Percentiles rank a stretch among this genome's conserved stretches.
phyloP scores from a whole-genome alignment of 805 yeast species.

The Candida nemodendra region DNA sequence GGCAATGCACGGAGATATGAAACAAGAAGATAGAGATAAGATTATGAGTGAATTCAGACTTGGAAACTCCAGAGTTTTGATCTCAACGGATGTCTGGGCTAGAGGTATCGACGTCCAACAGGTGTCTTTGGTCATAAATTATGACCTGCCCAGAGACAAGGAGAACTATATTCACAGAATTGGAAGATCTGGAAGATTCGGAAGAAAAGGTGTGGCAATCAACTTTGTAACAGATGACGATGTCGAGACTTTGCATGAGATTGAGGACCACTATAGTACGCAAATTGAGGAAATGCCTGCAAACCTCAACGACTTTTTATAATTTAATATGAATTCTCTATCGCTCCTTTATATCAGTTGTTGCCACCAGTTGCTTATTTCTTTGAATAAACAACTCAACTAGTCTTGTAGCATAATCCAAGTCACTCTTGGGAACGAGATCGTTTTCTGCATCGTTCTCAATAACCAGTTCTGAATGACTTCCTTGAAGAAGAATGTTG shows the following conservation, averaged over 20 bases:
- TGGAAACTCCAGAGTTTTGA: conserved; percentile 89
- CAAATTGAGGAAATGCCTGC: conserved; percentile 93
- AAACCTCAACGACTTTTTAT: conserved; percentile 26
- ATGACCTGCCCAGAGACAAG: conserved; percentile 85
- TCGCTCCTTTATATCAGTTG: conserved; percentile 3
- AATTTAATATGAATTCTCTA: conserved; percentile 1
- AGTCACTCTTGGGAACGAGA: conserved; percentile 21
- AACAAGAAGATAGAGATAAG: conserved; percentile 88
- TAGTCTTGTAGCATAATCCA: conserved; percentile 21
- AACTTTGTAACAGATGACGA: conserved; percentile 87
- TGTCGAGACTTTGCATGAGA: conserved; percentile 69
- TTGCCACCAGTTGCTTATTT: conserved; percentile 18
- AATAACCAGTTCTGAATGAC: conserved; percentile 23
- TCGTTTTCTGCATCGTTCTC: conserved; percentile 18
- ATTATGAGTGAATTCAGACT: conserved; percentile 95
- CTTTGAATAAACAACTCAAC: conserved; percentile 22
- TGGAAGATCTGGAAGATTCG: conserved; percentile 98
- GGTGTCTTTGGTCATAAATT: conserved; percentile 91
- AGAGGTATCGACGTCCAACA: conserved; percentile 98
- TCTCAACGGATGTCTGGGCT: conserved; percentile 94
- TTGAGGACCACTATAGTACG: conserved; percentile 86
- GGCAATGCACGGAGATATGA: conserved; percentile 95
- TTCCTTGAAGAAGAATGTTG: conserved; percentile 20
- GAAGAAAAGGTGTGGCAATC: conserved; percentile 97
- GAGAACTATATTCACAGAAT: conserved; percentile 97